Percentiles rank a stretch among this genome's conserved stretches.
These are phyloP conservation scores for Acer saccharum DNA, from an alignment of 345 rosid species.

Conservation along the genomic window DNA sequence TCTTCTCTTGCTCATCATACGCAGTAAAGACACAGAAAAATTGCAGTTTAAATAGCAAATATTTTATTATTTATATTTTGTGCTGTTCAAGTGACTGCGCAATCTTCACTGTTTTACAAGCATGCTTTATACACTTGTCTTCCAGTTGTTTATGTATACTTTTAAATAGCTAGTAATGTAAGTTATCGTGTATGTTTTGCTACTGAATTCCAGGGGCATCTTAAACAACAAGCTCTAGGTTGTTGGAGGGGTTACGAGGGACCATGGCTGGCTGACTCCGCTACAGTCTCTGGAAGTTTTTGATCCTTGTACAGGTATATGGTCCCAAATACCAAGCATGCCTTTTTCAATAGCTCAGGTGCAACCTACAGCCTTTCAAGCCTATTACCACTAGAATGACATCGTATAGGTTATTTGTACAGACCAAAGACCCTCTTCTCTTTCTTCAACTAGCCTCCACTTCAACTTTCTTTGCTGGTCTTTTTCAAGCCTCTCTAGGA, in stretches of 20 bases:
- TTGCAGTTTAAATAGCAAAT: not conserved
- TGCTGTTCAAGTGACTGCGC: not conserved
- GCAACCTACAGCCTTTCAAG: conserved; percentile 77
- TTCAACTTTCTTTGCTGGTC: too few relatives aligned
- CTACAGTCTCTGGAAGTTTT: conserved; percentile 89
- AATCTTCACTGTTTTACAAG: not conserved
- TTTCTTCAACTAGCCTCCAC: too few relatives aligned
- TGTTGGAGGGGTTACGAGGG: conserved; percentile 81
- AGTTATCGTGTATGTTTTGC: not conserved
- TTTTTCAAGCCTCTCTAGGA: too few relatives aligned
- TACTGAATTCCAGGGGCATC: conserved; percentile 31
- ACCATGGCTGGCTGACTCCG: conserved; percentile 73
- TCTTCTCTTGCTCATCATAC: not conserved
- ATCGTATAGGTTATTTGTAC: conserved; percentile 42
- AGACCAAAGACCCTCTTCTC: too few relatives aligned
- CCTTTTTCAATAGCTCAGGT: conserved; percentile 79
- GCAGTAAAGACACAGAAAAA: not conserved
- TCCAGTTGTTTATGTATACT: not conserved
- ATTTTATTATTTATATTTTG: not conserved
- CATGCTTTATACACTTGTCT: not conserved
- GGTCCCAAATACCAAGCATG: conserved; percentile 88
- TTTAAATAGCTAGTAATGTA: too few relatives aligned
- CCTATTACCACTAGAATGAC: conserved; percentile 96
- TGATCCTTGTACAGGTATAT: conserved; percentile 54
- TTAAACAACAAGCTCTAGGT: conserved; percentile 79